Evolutionary conservation across 2,329 filamentous ascomycete species (phyloP).

Genomic region (Paraconiothyrium sp.): DNA sequence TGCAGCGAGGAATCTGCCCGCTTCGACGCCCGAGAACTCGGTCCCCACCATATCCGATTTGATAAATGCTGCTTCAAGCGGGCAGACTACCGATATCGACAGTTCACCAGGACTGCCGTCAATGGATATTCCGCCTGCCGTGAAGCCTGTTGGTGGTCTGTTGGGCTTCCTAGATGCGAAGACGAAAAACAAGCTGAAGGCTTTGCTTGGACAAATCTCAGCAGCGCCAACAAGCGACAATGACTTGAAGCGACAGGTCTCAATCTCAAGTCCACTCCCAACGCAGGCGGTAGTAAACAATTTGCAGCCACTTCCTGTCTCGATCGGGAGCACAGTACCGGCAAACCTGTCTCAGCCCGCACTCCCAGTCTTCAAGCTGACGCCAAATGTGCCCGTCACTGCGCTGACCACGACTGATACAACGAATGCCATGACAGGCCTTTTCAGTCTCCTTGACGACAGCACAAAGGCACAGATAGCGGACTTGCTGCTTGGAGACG

Average conservation of each 20-base stretch:
- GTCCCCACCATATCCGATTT: slow-evolving; percentile 7
- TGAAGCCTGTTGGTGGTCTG: background rate
- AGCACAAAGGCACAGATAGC: slow-evolving; percentile 19
- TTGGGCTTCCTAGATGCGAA: slow-evolving; percentile 4
- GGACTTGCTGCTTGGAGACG: slow-evolving; percentile 11
- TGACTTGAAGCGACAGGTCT: background rate
- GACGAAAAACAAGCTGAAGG: slow-evolving; percentile 7
- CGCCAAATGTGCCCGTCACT: slow-evolving; percentile 8
- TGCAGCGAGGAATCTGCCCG: slow-evolving; percentile 6
- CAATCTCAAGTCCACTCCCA: background rate
- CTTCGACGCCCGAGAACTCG: background rate
- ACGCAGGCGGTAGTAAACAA: background rate
- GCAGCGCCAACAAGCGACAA: background rate
- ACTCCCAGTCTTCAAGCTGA: background rate
- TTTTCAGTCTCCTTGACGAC: slow-evolving; percentile 20
- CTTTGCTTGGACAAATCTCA: background rate
- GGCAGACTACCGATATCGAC: background rate
- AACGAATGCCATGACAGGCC: slow-evolving; percentile 15
- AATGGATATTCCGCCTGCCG: background rate
- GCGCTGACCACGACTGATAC: slow-evolving; percentile 20
- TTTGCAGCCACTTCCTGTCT: background rate
- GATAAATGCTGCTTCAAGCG: slow-evolving; percentile 8
- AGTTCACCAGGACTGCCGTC: background rate
- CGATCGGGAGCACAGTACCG: background rate
- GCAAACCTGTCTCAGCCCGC: background rate